These are phyloP conservation scores for Monosporozyma unispora DNA, from an alignment of 805 yeast species.

Conservation along the genomic window DNA sequence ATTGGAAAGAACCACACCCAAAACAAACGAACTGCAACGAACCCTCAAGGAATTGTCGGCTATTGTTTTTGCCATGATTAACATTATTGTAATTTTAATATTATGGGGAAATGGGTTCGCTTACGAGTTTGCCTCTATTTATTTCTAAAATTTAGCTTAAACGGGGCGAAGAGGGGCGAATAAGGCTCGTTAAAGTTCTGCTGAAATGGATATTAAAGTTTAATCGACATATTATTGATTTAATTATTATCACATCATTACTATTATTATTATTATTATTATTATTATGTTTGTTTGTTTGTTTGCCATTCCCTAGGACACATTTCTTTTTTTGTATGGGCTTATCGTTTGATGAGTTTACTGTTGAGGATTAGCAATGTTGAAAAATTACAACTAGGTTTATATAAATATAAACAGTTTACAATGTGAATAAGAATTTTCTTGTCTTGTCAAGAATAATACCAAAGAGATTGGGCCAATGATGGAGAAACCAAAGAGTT, in stretches of 20 bases:
- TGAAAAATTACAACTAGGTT: no score
- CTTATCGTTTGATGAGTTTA: no score
- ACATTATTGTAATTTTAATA: no score
- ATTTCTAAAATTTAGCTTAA: neutral
- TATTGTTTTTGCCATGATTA: neutral
- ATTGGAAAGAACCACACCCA: neutral
- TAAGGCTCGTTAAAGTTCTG: neutral
- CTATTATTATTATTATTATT: no score
- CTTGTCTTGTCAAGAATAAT: neutral
- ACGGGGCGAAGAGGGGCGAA: neutral
- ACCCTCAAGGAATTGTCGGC: neutral
- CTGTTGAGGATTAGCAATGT: no score
- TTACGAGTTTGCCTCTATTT: neutral
- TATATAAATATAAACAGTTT: no score
- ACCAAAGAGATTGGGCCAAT: neutral
- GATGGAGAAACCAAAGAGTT: neutral
- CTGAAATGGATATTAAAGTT: neutral
- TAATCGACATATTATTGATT: neutral
- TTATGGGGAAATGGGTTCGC: neutral
- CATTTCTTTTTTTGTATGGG: no score
- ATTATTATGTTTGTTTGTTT: no score
- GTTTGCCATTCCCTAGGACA: no score
- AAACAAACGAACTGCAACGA: neutral
- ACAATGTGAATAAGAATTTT: no score
- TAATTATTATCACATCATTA: neutral